Conservation (phyloP, 2,329 filamentous ascomycete genomes). For the Calycina herbarum region DNA sequence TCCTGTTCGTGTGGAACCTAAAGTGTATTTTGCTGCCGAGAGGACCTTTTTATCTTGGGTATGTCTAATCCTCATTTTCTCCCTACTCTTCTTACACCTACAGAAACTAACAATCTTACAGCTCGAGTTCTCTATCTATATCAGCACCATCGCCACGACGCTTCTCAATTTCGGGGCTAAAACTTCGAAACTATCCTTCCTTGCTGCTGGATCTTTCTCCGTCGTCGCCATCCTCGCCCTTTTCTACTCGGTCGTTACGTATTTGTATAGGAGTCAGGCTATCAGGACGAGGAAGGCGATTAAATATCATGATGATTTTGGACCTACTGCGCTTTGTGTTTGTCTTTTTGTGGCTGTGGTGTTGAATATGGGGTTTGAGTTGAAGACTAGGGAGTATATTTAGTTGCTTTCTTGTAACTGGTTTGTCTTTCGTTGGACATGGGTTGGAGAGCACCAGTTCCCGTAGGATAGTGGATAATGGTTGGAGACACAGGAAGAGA, state of each 20-base stretch:
- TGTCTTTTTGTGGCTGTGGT: constrained; percentile 72
- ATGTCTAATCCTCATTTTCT: constrained; percentile 38
- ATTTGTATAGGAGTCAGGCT: constrained; percentile 82
- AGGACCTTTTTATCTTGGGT: constrained; percentile 94
- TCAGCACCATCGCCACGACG: constrained; percentile 82
- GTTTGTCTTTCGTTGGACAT: no score
- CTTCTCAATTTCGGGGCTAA: constrained; percentile 76
- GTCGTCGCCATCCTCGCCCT: constrained; percentile 74
- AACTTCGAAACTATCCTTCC: constrained; percentile 59
- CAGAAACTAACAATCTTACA: constrained; percentile 38
- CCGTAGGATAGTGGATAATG: background rate
- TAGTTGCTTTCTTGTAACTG: background rate
- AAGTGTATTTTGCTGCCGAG: constrained; percentile 96
- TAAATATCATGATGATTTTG: constrained; percentile 87
- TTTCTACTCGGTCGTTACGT: constrained; percentile 80
- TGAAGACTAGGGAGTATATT: constrained; percentile 52
- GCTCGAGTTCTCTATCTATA: constrained; percentile 95
- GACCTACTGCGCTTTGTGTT: constrained; percentile 74
- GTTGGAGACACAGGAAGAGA: background rate
- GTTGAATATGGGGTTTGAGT: constrained; percentile 78
- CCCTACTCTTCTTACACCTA: background rate
- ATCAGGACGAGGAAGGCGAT: constrained; percentile 84
- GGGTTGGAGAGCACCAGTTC: no score
- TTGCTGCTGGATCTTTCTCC: constrained; percentile 77
- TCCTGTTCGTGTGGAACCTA: constrained; percentile 91